Conservation (phyloP, 176 grass and related monocot species). For the Aegilops bicornis region DNA sequence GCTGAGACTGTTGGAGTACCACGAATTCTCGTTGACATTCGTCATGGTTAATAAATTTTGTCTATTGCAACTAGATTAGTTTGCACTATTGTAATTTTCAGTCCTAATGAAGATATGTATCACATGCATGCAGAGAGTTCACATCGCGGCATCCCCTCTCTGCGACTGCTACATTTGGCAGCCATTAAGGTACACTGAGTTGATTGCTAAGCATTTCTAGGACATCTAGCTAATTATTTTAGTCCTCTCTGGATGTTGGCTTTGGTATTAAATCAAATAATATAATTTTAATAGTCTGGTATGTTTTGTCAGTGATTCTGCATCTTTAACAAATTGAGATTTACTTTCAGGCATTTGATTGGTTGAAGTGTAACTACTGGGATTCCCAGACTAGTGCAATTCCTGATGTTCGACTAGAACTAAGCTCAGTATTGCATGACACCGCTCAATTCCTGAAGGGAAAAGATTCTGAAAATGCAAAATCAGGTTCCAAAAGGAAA, state of each 20-base stretch:
- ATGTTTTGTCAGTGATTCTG: conserved; percentile 6
- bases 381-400: conserved; percentile 68
- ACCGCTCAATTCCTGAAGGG: conserved; percentile 49
- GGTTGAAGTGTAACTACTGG: conserved; percentile 87
- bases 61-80: background rate
- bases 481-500: conserved; percentile 62
- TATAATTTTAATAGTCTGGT: background rate
- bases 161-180: conserved; percentile 66
- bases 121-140: conserved; percentile 72
- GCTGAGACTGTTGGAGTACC: conserved; percentile 82
- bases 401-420: conserved; percentile 66
- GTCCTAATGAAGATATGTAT: conserved; percentile 19
- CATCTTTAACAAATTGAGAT: conserved; percentile 26
- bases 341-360: conserved; percentile 90
- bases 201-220: background rate
- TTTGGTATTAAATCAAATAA: conserved; percentile 10
- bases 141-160: conserved; percentile 76
- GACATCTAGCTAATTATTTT: background rate
- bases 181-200: conserved; percentile 59
- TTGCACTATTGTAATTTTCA: background rate
- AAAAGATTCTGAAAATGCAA: conserved; percentile 39
- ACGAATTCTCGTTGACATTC: conserved; percentile 86
- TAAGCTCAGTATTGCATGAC: conserved; percentile 57
- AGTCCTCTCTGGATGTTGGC: background rate
- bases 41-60: conserved; percentile 69